Percentiles rank a stretch among this genome's conserved stretches.
These are phyloP conservation scores for Camellia sinensis DNA, from an alignment of 148 eudicot genomes.

Conservation along the genomic window DNA sequence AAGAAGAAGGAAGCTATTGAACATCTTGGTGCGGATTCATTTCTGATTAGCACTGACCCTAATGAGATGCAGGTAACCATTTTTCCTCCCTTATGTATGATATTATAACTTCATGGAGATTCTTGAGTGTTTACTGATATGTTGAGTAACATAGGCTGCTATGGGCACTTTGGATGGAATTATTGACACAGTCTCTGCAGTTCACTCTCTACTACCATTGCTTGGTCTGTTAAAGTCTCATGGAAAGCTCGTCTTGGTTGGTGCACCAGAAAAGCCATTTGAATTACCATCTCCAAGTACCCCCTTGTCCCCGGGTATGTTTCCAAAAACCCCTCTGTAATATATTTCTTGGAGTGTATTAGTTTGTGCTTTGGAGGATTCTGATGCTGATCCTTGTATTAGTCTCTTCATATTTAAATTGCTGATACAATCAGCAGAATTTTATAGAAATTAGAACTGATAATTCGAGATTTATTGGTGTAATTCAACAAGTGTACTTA, in stretches of 20 bases:
- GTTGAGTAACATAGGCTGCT: conserved; percentile 10
- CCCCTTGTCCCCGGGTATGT: conserved; percentile 20
- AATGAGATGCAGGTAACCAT: conserved; percentile 14
- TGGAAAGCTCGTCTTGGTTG: conserved; percentile 22
- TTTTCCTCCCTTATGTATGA: neutral
- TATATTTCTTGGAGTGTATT: neutral
- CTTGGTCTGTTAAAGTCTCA: conserved; percentile 15
- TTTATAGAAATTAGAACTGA: neutral
- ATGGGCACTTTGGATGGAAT: conserved; percentile 29
- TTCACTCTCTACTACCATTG: conserved; percentile 15
- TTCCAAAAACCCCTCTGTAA: neutral
- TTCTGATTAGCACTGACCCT: neutral
- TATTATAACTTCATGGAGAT: neutral
- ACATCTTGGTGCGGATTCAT: neutral
- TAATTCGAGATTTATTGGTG: neutral
- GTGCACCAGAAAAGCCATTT: conserved; percentile 21
- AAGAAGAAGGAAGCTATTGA: conserved; percentile 1
- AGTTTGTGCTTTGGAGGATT: neutral
- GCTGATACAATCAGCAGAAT: neutral
- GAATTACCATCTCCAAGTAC: conserved; percentile 11
- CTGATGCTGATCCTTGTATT: neutral
- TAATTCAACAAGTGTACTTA: neutral
- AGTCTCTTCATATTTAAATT: no score
- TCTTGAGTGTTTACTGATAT: neutral
- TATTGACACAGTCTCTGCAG: conserved; percentile 14